Base-by-base conservation (phyloP, 805 yeast genomes). In the Cephaloascus albidus region DNA sequence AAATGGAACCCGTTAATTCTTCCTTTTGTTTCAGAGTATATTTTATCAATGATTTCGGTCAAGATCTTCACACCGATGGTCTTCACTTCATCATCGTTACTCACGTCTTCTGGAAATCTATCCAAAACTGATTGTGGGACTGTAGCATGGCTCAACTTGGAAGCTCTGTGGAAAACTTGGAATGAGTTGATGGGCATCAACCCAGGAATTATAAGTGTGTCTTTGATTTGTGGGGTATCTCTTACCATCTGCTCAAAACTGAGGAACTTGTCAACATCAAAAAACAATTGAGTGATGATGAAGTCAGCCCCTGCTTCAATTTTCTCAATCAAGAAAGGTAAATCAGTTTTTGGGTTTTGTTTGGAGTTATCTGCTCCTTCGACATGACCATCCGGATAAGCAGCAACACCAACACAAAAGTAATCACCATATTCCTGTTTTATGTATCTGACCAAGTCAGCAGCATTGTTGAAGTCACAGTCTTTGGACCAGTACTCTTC, bases 371-470 rank as follows among this genome's bases (percentile, higher is more conserved):
- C 85, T 1, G 87, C 71, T 12, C 94, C 90, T 49, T 89, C 96
- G 28, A 86, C 88, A 60, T 90, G 97, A 16, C 98, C 98, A 56
- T 90, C 98, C 6, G 98, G 96, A 58, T 90, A 90, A 1, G 94
- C 97, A 2, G 98, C 98, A 14, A 90, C 98, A 43, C 98, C 98
- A 40, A 90, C 69, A 54, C 96, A 85, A 61, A 90, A 90, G 49
- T 79, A 82, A 53, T 85, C 85, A 3, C 86, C 93, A 54, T 89
- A 69, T 36, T 76, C 57, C 39, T 68, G 47, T 48, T 74, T 77
- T 48, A 93, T 89, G 56, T 90, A 89, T 47, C 64, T 72, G 10
- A 93, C 95, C 43, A 93, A 72, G 56, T 93, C 98, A 1, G 76
- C 82, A 1, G 98, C 97, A 54, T 80, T 71, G 45, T 68, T 64